Percentiles rank a stretch among this genome's conserved stretches.
These are phyloP conservation scores for Acanthamoeba triangularis DNA, from an alignment of 208 protist genomes.

Conservation along the genomic window DNA sequence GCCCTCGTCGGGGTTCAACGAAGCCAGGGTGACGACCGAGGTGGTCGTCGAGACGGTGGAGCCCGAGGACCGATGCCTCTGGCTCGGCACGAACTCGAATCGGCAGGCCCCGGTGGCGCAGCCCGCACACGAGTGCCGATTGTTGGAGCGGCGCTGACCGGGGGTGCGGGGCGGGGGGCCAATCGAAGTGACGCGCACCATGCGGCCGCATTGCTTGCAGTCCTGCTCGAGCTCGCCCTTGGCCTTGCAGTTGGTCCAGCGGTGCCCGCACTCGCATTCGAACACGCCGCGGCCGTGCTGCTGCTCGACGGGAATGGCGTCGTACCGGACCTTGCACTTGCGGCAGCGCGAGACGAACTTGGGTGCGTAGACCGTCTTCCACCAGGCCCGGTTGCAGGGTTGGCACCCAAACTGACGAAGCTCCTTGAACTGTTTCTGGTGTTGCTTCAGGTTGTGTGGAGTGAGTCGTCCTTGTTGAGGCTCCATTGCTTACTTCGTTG, in stretches of 20 bases:
- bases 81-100: constrained; percentile 1
- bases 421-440: constrained; percentile 1
- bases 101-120: constrained; percentile 38
- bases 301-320: constrained; percentile 2
- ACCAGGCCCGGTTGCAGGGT: not conserved
- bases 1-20: not conserved
- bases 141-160: not conserved
- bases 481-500: too few relatives aligned
- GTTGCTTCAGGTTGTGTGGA: not conserved
- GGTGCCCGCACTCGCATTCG: not conserved
- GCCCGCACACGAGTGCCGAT: constrained; percentile 11
- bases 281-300: constrained; percentile 1
- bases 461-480: not conserved
- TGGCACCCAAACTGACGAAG: not conserved
- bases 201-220: constrained; percentile 19
- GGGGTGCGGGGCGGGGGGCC: not conserved
- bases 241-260: constrained; percentile 58
- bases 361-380: not conserved
- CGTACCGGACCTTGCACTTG: not conserved
- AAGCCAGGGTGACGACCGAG: constrained; percentile 28
- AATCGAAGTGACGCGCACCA: not conserved
- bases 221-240: constrained; percentile 17
- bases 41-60: constrained; percentile 6
- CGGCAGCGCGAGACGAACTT: constrained; percentile 27
- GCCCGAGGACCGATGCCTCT: not conserved